These are phyloP conservation scores for Erythrobasidium yunnanense DNA, from an alignment of 768 basidiomycete genomes.

Conservation along the genomic window DNA sequence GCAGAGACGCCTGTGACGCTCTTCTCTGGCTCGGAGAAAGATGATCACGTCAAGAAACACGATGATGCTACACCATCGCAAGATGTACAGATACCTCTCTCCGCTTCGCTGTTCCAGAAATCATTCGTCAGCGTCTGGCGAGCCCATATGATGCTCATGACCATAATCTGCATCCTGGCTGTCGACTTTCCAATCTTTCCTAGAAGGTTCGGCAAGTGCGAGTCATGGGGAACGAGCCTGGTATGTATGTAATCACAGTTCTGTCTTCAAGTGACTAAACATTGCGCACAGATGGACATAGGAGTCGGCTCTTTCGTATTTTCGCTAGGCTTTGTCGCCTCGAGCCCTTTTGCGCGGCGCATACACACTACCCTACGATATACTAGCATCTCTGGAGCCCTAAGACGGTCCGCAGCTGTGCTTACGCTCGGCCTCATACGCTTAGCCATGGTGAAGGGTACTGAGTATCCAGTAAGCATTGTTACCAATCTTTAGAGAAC, in stretches of 20 bases:
- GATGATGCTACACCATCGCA: not conserved
- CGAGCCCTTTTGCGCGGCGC: slow-evolving; percentile 53
- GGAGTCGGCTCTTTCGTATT: slow-evolving; percentile 97
- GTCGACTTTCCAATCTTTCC: slow-evolving; percentile 94
- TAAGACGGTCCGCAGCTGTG: slow-evolving; percentile 58
- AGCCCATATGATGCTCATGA: slow-evolving; percentile 91
- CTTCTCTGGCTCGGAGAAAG: not conserved
- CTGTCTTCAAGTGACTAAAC: not conserved
- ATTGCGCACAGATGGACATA: slow-evolving; percentile 69
- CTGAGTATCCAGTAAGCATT: slow-evolving; percentile 72
- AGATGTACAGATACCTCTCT: too few species aligned
- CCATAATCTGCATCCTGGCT: slow-evolving; percentile 76
- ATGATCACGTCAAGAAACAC: slow-evolving; percentile 8
- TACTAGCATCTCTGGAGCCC: slow-evolving; percentile 51
- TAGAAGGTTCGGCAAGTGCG: slow-evolving; percentile 75
- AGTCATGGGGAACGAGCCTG: slow-evolving; percentile 86
- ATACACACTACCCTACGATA: slow-evolving; percentile 33
- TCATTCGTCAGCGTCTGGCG: slow-evolving; percentile 77
- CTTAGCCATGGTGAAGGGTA: slow-evolving; percentile 76
- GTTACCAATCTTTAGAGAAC: not conserved
- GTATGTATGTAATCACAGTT: slow-evolving; percentile 46
- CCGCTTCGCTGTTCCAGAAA: slow-evolving; percentile 43
- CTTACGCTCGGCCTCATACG: slow-evolving; percentile 63
- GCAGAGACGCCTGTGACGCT: not conserved
- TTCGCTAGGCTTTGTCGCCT: slow-evolving; percentile 87